These are phyloP conservation scores for Irpex sp. DNA, from an alignment of 1,284 basidiomycete genomes.

Conservation along the genomic window DNA sequence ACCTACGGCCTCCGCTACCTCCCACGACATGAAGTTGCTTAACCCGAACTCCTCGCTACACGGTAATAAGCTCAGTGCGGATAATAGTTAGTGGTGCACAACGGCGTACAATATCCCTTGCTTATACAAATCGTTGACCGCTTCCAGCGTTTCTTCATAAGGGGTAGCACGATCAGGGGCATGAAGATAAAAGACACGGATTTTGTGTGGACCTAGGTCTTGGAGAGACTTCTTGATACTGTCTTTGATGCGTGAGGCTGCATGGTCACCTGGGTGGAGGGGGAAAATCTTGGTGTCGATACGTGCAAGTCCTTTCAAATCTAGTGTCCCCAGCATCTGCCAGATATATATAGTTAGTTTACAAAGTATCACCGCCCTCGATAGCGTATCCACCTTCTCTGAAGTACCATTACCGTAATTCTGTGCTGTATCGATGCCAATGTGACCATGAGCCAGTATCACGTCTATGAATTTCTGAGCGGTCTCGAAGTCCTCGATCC, in stretches of 20 bases:
- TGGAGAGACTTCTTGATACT: slow-evolving; percentile 37
- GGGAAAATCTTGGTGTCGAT: slow-evolving; percentile 37
- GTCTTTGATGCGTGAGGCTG: slow-evolving; percentile 31
- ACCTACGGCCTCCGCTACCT: slow-evolving; percentile 51
- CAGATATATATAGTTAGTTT: background rate
- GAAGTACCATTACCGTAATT: slow-evolving; percentile 50
- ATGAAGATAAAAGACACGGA: slow-evolving; percentile 44
- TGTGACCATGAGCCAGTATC: slow-evolving; percentile 40
- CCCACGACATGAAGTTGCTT: slow-evolving; percentile 44
- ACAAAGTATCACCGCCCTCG: background rate
- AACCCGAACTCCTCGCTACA: slow-evolving; percentile 44
- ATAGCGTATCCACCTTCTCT: slow-evolving; percentile 32
- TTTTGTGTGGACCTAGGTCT: slow-evolving; percentile 32
- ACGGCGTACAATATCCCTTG: slow-evolving; percentile 36
- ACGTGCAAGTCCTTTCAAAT: background rate
- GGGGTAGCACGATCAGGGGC: slow-evolving; percentile 45
- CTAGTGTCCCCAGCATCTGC: background rate
- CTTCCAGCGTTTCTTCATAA: slow-evolving; percentile 42
- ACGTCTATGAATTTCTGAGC: slow-evolving; percentile 45
- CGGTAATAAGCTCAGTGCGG: background rate
- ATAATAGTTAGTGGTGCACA: slow-evolving; percentile 12
- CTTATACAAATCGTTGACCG: slow-evolving; percentile 39
- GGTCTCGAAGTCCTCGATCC: slow-evolving; percentile 33
- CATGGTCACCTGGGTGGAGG: slow-evolving; percentile 36
- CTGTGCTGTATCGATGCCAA: slow-evolving; percentile 47